Conservation (phyloP, 2,329 filamentous ascomycete species). For the Thelonectria discophora region DNA sequence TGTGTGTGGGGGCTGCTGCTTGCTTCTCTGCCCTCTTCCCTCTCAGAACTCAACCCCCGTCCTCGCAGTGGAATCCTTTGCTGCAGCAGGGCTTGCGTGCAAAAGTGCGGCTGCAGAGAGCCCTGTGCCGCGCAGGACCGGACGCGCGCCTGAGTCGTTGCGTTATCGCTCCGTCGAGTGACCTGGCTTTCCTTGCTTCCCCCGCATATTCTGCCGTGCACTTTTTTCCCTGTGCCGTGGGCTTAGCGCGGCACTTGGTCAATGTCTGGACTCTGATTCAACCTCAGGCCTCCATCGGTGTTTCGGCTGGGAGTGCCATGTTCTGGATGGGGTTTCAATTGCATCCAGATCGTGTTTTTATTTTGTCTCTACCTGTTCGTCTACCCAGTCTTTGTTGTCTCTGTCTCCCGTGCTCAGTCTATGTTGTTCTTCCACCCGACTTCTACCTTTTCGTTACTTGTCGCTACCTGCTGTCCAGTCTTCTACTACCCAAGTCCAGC, state of each 20-base stretch:
- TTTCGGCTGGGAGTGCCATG: too few relatives aligned
- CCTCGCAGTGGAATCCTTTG: neutral
- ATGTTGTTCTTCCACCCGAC: too few relatives aligned
- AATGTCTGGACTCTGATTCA: slow-evolving; percentile 31
- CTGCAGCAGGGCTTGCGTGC: slow-evolving; percentile 10
- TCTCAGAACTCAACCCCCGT: too few relatives aligned
- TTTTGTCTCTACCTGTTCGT: too few relatives aligned
- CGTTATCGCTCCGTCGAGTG: slow-evolving; percentile 20
- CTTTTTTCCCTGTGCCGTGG: slow-evolving; percentile 3
- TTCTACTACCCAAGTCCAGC: neutral
- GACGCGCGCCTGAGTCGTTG: slow-evolving; percentile 27
- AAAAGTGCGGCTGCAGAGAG: neutral
- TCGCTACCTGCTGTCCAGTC: too few relatives aligned
- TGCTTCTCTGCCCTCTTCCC: too few relatives aligned
- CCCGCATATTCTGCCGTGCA: slow-evolving; percentile 16
- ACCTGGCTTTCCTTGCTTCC: slow-evolving; percentile 23
- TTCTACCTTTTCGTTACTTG: too few relatives aligned
- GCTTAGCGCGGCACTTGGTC: slow-evolving; percentile 36
- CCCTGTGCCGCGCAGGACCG: slow-evolving; percentile 20
- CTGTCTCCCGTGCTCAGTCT: too few relatives aligned
- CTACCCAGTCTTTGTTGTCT: too few relatives aligned
- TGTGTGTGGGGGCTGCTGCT: slow-evolving; percentile 24
- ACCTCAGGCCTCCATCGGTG: slow-evolving; percentile 33
- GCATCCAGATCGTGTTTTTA: too few relatives aligned
- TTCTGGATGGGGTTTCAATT: too few relatives aligned